phyloP scores from a whole-genome alignment of 331 rosid species.

The Acacia pycnantha region DNA sequence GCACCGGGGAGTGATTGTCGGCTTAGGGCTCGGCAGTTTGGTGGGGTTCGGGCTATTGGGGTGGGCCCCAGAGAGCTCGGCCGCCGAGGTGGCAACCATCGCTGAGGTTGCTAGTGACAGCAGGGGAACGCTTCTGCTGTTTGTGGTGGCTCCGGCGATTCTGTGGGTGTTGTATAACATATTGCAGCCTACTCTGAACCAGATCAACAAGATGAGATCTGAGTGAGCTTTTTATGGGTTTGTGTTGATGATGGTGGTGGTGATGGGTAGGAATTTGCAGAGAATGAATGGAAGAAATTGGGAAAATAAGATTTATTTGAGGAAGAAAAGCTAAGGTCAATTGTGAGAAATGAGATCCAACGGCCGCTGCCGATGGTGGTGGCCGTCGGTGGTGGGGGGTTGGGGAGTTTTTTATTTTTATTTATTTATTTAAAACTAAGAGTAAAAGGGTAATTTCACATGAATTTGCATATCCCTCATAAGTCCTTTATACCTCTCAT shows the following conservation, averaged over 20 bases:
- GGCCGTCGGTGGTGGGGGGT: no score
- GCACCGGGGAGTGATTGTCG: slow-evolving; percentile 53
- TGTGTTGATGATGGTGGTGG: background rate
- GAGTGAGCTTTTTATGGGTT: slow-evolving; percentile 16
- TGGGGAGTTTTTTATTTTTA: no score
- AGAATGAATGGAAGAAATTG: no score
- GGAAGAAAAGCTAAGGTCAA: no score
- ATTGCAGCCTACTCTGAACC: slow-evolving; percentile 90
- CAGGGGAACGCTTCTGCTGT: slow-evolving; percentile 72
- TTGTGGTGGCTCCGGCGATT: slow-evolving; percentile 82
- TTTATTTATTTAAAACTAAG: no score
- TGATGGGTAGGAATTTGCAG: no score
- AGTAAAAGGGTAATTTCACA: no score
- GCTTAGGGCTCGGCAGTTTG: slow-evolving; percentile 75
- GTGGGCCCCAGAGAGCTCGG: slow-evolving; percentile 54
- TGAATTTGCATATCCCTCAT: no score
- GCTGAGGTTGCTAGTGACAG: slow-evolving; percentile 60
- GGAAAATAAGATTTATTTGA: no score
- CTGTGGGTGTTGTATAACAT: slow-evolving; percentile 82
- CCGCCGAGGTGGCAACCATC: slow-evolving; percentile 50
- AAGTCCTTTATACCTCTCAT: no score
- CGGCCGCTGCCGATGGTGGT: no score
- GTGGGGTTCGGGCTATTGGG: slow-evolving; percentile 50
- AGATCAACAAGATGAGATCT: slow-evolving; percentile 86
- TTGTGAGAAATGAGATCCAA: no score